Percentiles rank a stretch among this genome's conserved stretches.
These are phyloP conservation scores for Rhizopogon sp. DNA, from an alignment of 768 basidiomycete species.

Conservation along the genomic window DNA sequence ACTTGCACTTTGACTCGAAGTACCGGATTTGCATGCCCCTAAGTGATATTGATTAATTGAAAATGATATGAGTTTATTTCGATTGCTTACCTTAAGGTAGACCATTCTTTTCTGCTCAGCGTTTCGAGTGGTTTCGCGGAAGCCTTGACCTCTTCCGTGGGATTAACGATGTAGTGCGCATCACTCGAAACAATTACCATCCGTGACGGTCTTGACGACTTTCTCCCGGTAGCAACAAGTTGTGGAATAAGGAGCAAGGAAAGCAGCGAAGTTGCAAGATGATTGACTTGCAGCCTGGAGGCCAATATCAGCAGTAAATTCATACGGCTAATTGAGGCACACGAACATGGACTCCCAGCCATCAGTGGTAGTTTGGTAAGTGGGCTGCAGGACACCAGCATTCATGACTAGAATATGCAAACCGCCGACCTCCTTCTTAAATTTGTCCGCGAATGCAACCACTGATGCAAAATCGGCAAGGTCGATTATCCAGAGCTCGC, in stretches of 20 bases:
- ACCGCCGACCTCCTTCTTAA: constrained; percentile 11
- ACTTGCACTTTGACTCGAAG: constrained; percentile 21
- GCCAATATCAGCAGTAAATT: neutral
- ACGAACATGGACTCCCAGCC: constrained; percentile 44
- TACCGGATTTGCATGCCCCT: constrained; percentile 21
- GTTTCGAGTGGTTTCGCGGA: constrained; percentile 18
- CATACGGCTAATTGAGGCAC: neutral
- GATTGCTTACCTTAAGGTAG: constrained; percentile 12
- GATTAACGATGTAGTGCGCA: constrained; percentile 13
- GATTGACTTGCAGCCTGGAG: constrained; percentile 31
- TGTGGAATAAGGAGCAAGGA: constrained; percentile 28
- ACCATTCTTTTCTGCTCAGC: constrained; percentile 18
- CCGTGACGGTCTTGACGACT: constrained; percentile 16
- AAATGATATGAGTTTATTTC: neutral
- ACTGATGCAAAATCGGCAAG: constrained; percentile 37
- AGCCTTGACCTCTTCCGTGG: constrained; percentile 16
- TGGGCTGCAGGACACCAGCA: constrained; percentile 20
- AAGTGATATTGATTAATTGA: neutral
- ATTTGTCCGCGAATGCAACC: constrained; percentile 29
- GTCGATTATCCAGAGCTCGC: constrained; percentile 39
- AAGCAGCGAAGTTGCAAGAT: constrained; percentile 26
- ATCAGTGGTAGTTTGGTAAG: constrained; percentile 28
- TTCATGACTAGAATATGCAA: constrained; percentile 45
- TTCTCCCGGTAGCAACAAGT: constrained; percentile 20
- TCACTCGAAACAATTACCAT: constrained; percentile 29